phyloP scores from a whole-genome alignment of 1,284 basidiomycete genomes.

The Cutaneotrichosporon sp. region DNA sequence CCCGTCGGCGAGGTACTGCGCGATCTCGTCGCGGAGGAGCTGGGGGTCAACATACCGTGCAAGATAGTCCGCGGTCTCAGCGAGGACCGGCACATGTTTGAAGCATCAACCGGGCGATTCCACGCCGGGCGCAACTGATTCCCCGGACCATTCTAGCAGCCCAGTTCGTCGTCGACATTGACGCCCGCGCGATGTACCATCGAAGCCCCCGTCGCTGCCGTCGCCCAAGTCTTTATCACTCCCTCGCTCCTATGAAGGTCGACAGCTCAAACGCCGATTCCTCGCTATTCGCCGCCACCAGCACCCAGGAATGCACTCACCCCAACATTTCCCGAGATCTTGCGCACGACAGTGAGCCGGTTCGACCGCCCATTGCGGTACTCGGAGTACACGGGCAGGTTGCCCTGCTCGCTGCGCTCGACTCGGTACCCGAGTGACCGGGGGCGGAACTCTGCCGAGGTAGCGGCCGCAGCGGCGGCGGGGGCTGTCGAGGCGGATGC shows the following conservation, averaged over 20 bases:
- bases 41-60: slow-evolving; percentile 5
- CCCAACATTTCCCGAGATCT: slow-evolving; percentile 27
- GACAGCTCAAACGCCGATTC: not conserved
- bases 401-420: slow-evolving; percentile 18
- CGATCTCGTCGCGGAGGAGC: slow-evolving; percentile 32
- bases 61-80: not conserved
- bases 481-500: not conserved
- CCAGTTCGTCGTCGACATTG: no score
- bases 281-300: not conserved
- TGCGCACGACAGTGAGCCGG: slow-evolving; percentile 28
- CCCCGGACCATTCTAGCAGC: no score
- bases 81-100: not conserved
- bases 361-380: slow-evolving; percentile 28
- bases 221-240: no score
- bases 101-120: no score
- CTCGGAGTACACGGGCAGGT: slow-evolving; percentile 39
- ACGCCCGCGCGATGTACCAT: no score
- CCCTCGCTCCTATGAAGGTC: not conserved
- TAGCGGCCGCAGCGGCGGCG: not conserved
- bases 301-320: slow-evolving; percentile 7
- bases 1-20: slow-evolving; percentile 25
- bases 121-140: no score
- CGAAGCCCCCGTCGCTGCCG: no score
- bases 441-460: not conserved
- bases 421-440: slow-evolving; percentile 16